Base-by-base conservation (phyloP, 2,329 filamentous ascomycete genomes). In the Nemania abortiva region DNA sequence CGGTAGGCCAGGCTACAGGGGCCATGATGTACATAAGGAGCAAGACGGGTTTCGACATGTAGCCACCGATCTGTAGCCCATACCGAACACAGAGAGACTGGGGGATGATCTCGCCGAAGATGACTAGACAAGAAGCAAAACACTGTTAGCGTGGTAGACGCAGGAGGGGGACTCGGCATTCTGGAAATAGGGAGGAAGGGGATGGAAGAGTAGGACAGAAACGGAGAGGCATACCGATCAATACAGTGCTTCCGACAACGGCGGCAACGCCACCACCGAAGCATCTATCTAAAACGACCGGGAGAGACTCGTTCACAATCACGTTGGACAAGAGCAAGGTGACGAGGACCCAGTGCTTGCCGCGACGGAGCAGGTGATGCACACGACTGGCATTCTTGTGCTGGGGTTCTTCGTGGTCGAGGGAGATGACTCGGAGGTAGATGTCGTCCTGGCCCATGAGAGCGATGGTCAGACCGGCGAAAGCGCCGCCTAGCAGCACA, bases 331-430 rank as follows among this genome's bases (percentile, higher is more conserved):
- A 85, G 7, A 99, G 87, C 29, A 99, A 84, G 2, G 96, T 98
- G 63, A 99, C 96, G 66, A 99, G 85, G 22, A 99, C 95, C 96
- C 96, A 99, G 81, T 99, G 96, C 81, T 99, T 99, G 76, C 96
- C 96, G 75, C 89, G 92, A 72, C 93, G 90, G 65, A 99, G 83
- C 31, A 99, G 84, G 52, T 89, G 86, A 74, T 96, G 86, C 11
- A 99, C 96, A 72, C 89, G 91, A 65, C 88, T 88, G 0, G 96
- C 96, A 78, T 98, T 94, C 78, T 90, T 93, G 77, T 91, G 91
- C 82, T 98, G 95, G n/a, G 90, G 86, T 64, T 92, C 94, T 80
- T 93, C 91, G 54, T 92, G 90, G 63, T 96, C 97, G 49, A 91
- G 91, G 60, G 94, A 90, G 72, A 99, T 92, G 72, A 99, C 96